Evolutionary conservation across 305 asterid genomes (phyloP), one percentile per base, ranked within the genome.

Genomic region (Vinca major): DNA sequence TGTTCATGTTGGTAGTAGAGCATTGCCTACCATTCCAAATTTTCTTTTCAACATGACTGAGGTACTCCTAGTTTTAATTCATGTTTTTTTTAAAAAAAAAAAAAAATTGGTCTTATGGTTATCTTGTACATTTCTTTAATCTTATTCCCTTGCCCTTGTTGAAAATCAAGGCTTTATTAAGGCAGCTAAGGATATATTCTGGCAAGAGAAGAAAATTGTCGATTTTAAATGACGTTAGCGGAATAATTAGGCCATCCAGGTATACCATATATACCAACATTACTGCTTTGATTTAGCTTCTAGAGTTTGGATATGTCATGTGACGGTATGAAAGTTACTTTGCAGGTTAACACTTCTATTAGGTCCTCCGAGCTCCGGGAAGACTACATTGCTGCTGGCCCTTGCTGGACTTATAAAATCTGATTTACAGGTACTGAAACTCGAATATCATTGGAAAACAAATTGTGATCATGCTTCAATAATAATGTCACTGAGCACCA

Each of bases 331-430:
- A 69, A 66, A 75, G 66, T 62, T 72, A 51, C 73, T 67, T 71
- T 81, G 57, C 80, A 92, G 98, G 72, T 86, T 87, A 78, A 93
- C 98, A 64, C 83, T 93, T 70, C 78, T 93, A 63, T 71, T 93
- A 82, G 96, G 98, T 62, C 98, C 95, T 55, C 98, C 98, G 62
- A 85, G 96, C 88, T 93, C 97, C 71, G 98, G 98, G 77, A 93
- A 92, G 88, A 90, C 94, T 2, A 90, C 96, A 37, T 73, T 93
- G 79, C 86, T 93, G 53, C 73, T 88, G 79, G 95, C 98, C 63
- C 90, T 93, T 69, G 92, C 98, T 71, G 98, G 98, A 73, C 93
- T 86, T 70, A 84, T 92, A 63, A 83, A 86, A 73, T 81, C 94
- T 66, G 92, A 87, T 86, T 83, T 90, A 76, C 81, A 92, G 95